A percentile compares a stretch with the other conserved stretches of the same genome.
These are phyloP conservation scores for Malus sieversii DNA, from an alignment of 306 rosid species.

Conservation along the genomic window DNA sequence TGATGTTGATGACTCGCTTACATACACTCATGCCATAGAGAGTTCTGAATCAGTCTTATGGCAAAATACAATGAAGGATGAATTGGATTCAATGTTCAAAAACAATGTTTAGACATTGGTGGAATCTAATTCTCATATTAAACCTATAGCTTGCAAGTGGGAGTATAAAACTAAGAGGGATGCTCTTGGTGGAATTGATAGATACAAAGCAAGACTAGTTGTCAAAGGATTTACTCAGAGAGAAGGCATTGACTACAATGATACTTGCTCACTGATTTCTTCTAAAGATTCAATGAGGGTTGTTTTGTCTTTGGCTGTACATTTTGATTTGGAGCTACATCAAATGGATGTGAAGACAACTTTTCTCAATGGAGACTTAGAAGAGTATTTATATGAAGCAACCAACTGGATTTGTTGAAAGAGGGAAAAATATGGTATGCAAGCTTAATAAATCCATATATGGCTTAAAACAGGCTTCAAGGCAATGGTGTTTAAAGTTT, in stretches of 20 bases:
- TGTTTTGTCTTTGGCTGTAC: neutral
- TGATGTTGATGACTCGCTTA: neutral
- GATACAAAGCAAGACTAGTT: neutral
- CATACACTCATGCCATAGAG: neutral
- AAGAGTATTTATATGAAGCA: neutral
- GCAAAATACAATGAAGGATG: neutral
- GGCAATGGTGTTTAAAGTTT: no score
- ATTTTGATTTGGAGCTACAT: no score
- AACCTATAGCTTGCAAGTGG: neutral
- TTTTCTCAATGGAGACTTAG: no score
- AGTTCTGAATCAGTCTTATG: neutral
- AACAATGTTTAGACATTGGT: neutral
- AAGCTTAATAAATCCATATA: no score
- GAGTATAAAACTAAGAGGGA: neutral
- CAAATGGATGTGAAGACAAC: no score
- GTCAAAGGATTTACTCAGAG: neutral
- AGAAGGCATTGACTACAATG: neutral
- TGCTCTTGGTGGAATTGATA: neutral
- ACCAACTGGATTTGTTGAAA: neutral
- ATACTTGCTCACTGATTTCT: neutral
- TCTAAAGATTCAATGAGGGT: neutral
- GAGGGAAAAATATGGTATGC: no score
- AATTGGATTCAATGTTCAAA: neutral
- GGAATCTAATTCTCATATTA: neutral
- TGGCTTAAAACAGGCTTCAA: no score